phyloP scores from a whole-genome alignment of 2,329 filamentous ascomycete genomes.

The Diplodia intermedia region DNA sequence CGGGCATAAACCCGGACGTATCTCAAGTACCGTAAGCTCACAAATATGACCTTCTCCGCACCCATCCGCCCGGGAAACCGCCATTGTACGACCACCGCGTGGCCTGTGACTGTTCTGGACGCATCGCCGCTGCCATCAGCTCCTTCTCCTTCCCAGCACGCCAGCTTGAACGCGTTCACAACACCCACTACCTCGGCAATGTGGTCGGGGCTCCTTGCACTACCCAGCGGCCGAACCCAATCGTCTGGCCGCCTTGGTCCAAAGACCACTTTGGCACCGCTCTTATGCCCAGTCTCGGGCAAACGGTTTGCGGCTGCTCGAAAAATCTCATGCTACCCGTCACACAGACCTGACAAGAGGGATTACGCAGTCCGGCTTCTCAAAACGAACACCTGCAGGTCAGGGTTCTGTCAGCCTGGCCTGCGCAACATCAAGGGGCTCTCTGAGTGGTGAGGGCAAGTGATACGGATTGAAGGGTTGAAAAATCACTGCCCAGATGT shows the following conservation, averaged over 20 bases:
- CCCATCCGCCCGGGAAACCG: slow-evolving; percentile 18
- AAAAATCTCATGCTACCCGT: background rate
- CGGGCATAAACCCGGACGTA: slow-evolving; percentile 15
- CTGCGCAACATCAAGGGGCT: background rate
- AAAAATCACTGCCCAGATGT: slow-evolving; percentile 5
- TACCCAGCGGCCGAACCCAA: background rate
- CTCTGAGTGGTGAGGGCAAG: slow-evolving; percentile 14
- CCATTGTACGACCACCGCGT: slow-evolving; percentile 13
- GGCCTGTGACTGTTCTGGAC: slow-evolving; percentile 23
- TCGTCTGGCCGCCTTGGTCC: background rate
- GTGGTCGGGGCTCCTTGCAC: slow-evolving; percentile 12
- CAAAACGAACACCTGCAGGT: slow-evolving; percentile 17
- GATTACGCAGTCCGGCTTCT: background rate
- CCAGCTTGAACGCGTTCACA: background rate
- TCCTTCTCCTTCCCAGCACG: background rate
- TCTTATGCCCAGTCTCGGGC: background rate
- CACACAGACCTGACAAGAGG: background rate
- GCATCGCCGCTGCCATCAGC: slow-evolving; percentile 21
- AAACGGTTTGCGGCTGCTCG: background rate
- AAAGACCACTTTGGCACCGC: background rate
- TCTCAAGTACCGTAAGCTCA: slow-evolving; percentile 25
- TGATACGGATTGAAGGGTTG: slow-evolving; percentile 10
- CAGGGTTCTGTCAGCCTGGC: slow-evolving; percentile 17
- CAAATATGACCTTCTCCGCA: slow-evolving; percentile 23
- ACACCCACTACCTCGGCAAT: slow-evolving; percentile 9